These are phyloP conservation scores for Syncephalastrum racemosum DNA, from an alignment of 371 early-diverging fungal species.

Conservation along the genomic window DNA sequence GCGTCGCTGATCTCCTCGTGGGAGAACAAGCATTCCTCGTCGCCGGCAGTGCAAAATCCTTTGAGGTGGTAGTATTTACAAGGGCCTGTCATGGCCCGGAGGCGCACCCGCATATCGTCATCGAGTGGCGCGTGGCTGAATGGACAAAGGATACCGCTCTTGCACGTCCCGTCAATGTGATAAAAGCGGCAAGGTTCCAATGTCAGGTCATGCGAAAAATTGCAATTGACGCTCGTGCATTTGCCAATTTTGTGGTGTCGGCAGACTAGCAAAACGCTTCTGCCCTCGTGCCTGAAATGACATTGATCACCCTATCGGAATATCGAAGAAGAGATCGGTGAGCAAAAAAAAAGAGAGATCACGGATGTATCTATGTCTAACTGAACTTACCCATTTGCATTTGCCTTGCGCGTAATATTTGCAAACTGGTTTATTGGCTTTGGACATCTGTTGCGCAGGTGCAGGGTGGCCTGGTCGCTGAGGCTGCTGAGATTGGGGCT, in stretches of 20 bases:
- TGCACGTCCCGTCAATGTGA: constrained; percentile 27
- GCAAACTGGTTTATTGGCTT: too few relatives aligned
- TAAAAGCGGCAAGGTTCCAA: constrained; percentile 41
- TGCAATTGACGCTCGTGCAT: constrained; percentile 24
- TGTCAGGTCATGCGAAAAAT: constrained; percentile 35
- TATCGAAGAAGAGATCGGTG: constrained; percentile 5
- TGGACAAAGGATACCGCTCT: constrained; percentile 18
- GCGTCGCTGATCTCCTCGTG: constrained; percentile 11
- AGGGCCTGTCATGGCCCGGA: constrained; percentile 26
- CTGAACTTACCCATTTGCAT: too few relatives aligned
- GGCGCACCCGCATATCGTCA: constrained; percentile 1
- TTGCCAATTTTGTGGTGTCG: constrained; percentile 29
- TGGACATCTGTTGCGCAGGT: too few relatives aligned
- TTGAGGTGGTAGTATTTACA: constrained; percentile 42
- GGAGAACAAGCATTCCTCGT: constrained; percentile 26
- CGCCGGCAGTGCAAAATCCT: constrained; percentile 35
- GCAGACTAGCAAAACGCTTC: constrained; percentile 15
- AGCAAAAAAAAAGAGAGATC: not conserved
- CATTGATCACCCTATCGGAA: constrained; percentile 26
- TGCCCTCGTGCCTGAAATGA: constrained; percentile 22
- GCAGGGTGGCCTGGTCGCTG: too few relatives aligned
- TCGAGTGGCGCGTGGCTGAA: constrained; percentile 34
- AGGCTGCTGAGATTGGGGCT: too few relatives aligned
- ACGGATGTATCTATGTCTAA: not conserved
- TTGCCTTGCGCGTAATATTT: too few relatives aligned